These are phyloP conservation scores for Oryza meyeriana DNA, from an alignment of 176 grass and related monocot genomes.

Conservation along the genomic window DNA sequence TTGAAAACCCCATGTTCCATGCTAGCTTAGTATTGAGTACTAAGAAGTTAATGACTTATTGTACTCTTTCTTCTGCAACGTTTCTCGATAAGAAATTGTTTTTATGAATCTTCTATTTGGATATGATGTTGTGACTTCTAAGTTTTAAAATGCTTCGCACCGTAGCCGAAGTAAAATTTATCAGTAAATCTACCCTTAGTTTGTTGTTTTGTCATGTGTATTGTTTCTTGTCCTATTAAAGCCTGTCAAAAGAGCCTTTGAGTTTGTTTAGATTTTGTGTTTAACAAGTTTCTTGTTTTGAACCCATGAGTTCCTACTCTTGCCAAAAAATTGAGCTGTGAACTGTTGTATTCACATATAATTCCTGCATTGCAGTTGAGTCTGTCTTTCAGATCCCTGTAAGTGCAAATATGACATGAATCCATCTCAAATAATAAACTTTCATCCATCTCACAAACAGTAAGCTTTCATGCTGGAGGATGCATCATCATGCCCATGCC, in stretches of 20 bases:
- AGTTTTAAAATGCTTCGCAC: background rate
- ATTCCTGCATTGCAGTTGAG: background rate
- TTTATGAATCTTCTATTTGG: background rate
- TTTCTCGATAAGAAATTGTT: background rate
- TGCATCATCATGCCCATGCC: too few relatives aligned
- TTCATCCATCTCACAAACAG: too few relatives aligned
- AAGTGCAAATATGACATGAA: too few relatives aligned
- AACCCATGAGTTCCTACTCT: background rate
- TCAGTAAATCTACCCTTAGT: background rate
- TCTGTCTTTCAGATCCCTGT: too few relatives aligned
- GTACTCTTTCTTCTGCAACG: background rate
- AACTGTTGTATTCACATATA: background rate
- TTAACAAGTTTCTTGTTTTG: background rate
- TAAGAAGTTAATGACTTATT: background rate
- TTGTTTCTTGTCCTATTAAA: background rate
- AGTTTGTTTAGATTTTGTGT: background rate
- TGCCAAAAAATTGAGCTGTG: background rate
- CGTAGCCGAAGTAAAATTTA: background rate
- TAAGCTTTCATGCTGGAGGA: too few relatives aligned
- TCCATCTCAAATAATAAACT: too few relatives aligned
- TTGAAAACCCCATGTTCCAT: slow-evolving; percentile 8
- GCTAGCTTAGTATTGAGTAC: background rate
- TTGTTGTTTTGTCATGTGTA: background rate
- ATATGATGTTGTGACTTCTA: background rate
- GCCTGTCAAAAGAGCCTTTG: background rate